phyloP scores from a whole-genome alignment of 495 filamentous ascomycete species.

The Penicillium soppii region DNA sequence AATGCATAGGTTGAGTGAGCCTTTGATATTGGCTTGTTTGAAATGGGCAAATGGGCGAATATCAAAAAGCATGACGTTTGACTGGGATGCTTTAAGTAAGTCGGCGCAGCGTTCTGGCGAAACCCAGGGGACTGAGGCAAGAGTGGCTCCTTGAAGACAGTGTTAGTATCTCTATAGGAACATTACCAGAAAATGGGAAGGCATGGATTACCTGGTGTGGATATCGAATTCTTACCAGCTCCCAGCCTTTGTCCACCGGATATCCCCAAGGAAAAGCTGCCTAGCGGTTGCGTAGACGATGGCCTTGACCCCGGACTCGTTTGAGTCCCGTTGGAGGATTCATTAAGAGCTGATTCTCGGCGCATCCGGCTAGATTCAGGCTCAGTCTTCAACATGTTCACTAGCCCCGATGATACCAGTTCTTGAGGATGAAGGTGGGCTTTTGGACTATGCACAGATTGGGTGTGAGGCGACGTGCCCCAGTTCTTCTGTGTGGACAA shows the following conservation, averaged over 20 bases:
- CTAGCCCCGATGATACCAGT: constrained; percentile 73
- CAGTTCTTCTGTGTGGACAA: constrained; percentile 63
- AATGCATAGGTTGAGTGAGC: constrained; percentile 89
- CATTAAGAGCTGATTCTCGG: constrained; percentile 21
- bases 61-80: constrained; percentile 76
- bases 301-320: constrained; percentile 5
- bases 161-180: constrained; percentile 1
- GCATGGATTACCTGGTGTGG: constrained; percentile 6
- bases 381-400: constrained; percentile 43
- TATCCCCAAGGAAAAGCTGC: not conserved
- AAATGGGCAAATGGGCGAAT: constrained; percentile 85
- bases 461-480: constrained; percentile 67
- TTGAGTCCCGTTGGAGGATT: constrained; percentile 11
- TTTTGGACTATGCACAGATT: constrained; percentile 66
- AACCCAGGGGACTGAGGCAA: constrained; percentile 47
- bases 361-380: constrained; percentile 23
- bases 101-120: constrained; percentile 63
- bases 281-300: not conserved
- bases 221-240: not conserved
- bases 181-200: not conserved
- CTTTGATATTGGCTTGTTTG: constrained; percentile 67
- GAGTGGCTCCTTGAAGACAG: not conserved
- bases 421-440: constrained; percentile 70
- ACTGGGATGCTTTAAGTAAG: constrained; percentile 55
- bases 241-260: not conserved